phyloP scores from a whole-genome alignment of 176 grass and related monocot genomes.

The Juncus inflexus region DNA sequence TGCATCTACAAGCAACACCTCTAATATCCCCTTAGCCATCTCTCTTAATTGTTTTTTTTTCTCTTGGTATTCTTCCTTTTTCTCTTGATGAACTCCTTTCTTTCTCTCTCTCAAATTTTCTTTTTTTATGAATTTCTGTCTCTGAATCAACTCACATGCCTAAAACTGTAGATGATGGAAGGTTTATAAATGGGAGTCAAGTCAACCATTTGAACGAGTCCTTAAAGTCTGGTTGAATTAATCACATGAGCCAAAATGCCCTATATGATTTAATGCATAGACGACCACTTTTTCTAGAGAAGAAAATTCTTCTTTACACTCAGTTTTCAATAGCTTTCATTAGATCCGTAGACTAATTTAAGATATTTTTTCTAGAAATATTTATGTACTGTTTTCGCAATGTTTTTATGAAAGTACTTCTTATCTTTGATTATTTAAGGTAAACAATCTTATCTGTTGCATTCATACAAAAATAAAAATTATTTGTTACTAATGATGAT shows the following conservation, averaged over 20 bases:
- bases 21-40: slow-evolving; percentile 66
- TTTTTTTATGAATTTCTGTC: background rate
- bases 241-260: slow-evolving; percentile 10
- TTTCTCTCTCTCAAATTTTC: slow-evolving; percentile 6
- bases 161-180: background rate
- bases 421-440: no score
- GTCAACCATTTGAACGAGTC: slow-evolving; percentile 11
- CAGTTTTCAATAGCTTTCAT: no score
- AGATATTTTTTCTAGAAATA: no score
- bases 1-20: slow-evolving; percentile 76
- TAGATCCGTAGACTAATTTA: no score
- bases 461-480: no score
- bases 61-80: background rate
- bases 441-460: no score
- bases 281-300: background rate
- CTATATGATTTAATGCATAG: background rate
- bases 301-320: background rate
- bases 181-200: background rate
- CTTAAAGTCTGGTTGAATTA: background rate
- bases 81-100: slow-evolving; percentile 2
- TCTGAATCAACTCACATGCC: background rate
- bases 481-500: no score
- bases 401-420: no score
- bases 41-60: background rate
- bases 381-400: no score